phyloP scores from a whole-genome alignment of 768 basidiomycete genomes.

The Kwoniella botswanensis region DNA sequence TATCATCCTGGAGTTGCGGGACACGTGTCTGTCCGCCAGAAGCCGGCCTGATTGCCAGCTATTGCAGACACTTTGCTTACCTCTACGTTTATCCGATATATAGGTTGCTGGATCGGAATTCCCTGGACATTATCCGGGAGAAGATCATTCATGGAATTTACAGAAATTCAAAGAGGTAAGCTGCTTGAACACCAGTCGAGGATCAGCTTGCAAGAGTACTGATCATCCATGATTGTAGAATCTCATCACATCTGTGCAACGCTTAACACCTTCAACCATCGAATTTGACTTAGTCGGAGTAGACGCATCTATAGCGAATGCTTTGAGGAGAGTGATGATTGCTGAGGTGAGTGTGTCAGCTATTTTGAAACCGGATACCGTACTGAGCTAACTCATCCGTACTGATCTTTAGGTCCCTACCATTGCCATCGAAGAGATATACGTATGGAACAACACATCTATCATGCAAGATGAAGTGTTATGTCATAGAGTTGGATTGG shows the following conservation, averaged over 20 bases:
- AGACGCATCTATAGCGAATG: slow-evolving; percentile 95
- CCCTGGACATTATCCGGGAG: slow-evolving; percentile 83
- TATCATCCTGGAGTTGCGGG: background rate
- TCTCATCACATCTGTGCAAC: slow-evolving; percentile 73
- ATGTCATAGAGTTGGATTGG: slow-evolving; percentile 85
- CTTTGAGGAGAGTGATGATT: slow-evolving; percentile 86
- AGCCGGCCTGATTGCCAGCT: too few species aligned
- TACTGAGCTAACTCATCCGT: background rate
- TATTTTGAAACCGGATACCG: background rate
- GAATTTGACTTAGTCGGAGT: slow-evolving; percentile 96
- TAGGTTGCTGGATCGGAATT: slow-evolving; percentile 87
- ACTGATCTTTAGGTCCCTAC: slow-evolving; percentile 73
- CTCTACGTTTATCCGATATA: too few species aligned
- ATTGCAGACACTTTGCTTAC: too few species aligned
- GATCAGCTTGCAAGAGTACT: background rate
- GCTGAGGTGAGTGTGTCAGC: slow-evolving; percentile 72
- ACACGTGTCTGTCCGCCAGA: too few species aligned
- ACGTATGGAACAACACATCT: slow-evolving; percentile 91
- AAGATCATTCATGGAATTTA: slow-evolving; percentile 85
- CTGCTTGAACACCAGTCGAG: slow-evolving; percentile 5
- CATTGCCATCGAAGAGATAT: slow-evolving; percentile 86
- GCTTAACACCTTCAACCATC: slow-evolving; percentile 79
- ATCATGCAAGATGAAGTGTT: slow-evolving; percentile 94
- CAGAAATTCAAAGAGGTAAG: slow-evolving; percentile 75
- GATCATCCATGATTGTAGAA: slow-evolving; percentile 59